A percentile compares a stretch with the other conserved stretches of the same genome.
phyloP scores from a whole-genome alignment of 2,329 filamentous ascomycete species.

The Pseudogymnoascus sp. region DNA sequence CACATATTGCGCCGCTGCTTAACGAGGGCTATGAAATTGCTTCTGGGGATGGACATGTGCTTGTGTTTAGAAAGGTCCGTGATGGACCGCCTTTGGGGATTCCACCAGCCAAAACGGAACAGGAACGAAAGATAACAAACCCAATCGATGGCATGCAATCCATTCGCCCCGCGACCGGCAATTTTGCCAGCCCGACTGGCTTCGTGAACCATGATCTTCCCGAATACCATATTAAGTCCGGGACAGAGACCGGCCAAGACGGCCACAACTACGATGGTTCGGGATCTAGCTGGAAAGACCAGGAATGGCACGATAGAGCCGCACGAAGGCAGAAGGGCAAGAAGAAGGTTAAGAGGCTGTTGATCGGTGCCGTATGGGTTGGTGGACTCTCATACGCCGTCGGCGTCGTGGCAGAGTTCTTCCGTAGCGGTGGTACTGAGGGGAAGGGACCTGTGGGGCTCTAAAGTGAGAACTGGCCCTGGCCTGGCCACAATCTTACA shows the following conservation, averaged over 20 bases:
- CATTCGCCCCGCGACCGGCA: slow-evolving; percentile 38
- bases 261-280: slow-evolving; percentile 41
- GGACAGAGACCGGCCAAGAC: slow-evolving; percentile 37
- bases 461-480: slow-evolving; percentile 11
- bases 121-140: slow-evolving; percentile 35
- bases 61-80: slow-evolving; percentile 57
- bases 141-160: slow-evolving; percentile 43
- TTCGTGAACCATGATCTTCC: slow-evolving; percentile 52
- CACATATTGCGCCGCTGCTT: slow-evolving; percentile 51
- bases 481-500: not conserved
- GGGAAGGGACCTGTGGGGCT: slow-evolving; percentile 30
- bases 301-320: slow-evolving; percentile 17
- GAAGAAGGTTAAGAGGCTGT: slow-evolving; percentile 37
- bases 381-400: slow-evolving; percentile 49
- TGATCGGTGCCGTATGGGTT: slow-evolving; percentile 46
- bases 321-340: slow-evolving; percentile 30
- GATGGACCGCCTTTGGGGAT: slow-evolving; percentile 19
- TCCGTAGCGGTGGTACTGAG: slow-evolving; percentile 40
- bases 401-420: slow-evolving; percentile 50
- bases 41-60: slow-evolving; percentile 52
- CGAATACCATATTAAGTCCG: slow-evolving; percentile 35
- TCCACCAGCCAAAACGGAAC: slow-evolving; percentile 42
- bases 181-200: slow-evolving; percentile 56
- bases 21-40: slow-evolving; percentile 58
- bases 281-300: slow-evolving; percentile 22